Conservation (phyloP, 805 yeast species). For the Metschnikowia cerradonensis region DNA sequence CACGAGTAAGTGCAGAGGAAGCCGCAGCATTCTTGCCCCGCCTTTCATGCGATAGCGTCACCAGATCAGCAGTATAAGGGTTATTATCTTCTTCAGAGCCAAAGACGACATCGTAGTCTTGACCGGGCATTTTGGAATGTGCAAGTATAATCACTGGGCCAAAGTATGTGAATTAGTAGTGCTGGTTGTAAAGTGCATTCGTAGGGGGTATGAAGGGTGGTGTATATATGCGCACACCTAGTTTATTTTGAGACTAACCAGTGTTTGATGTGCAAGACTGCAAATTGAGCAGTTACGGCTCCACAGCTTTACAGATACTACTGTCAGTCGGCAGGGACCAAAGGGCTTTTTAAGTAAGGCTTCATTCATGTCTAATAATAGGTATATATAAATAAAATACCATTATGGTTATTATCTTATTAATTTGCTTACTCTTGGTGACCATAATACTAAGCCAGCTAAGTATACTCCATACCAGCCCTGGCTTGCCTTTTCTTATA, state of each 20-base stretch:
- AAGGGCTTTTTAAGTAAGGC: too few species aligned
- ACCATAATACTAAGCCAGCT: too few species aligned
- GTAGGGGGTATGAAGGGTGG: not conserved
- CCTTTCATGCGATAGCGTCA: constrained; percentile 3
- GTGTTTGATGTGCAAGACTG: not conserved
- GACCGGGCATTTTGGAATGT: not conserved
- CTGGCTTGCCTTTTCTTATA: too few species aligned
- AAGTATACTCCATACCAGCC: too few species aligned
- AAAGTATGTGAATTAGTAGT: not conserved
- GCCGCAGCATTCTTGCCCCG: constrained; percentile 2
- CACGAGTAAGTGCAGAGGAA: not conserved
- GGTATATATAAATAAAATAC: too few species aligned
- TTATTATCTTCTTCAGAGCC: constrained; percentile 36
- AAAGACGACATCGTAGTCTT: constrained; percentile 8
- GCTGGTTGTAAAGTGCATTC: not conserved
- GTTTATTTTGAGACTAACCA: too few species aligned
- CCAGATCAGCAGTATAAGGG: constrained; percentile 13
- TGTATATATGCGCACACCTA: not conserved
- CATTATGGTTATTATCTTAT: too few species aligned
- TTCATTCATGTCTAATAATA: too few species aligned
- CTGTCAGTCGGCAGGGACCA: too few species aligned
- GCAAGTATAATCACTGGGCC: not conserved
- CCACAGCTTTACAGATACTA: not conserved
- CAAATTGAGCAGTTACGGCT: not conserved
- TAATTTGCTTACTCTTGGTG: too few species aligned